A percentile compares a stretch with the other conserved stretches of the same genome.
These are phyloP conservation scores for Entelexis sorbosivorans DNA, from an alignment of 1,139 yeast species.

Conservation along the genomic window DNA sequence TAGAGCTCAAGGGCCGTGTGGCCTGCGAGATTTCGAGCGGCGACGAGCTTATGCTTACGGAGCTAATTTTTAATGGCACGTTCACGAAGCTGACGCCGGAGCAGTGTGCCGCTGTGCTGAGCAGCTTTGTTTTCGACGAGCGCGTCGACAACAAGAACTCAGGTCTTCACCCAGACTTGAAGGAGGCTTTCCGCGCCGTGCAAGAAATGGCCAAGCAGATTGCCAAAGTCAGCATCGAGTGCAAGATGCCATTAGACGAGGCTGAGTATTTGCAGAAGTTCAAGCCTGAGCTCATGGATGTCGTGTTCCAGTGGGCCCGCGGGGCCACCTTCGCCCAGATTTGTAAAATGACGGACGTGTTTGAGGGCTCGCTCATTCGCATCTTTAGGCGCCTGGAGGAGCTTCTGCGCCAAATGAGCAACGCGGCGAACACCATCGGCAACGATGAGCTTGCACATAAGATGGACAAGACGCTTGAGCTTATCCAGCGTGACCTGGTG, in stretches of 20 bases:
- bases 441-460: conserved; percentile 74
- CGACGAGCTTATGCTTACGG: conserved; percentile 49
- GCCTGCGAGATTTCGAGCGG: conserved; percentile 97
- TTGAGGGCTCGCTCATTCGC: conserved; percentile 91
- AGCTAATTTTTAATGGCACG: conserved; percentile 86
- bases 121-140: conserved; percentile 96
- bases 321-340: conserved; percentile 94
- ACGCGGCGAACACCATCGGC: conserved; percentile 89
- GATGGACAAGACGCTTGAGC: conserved; percentile 73
- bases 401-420: conserved; percentile 74
- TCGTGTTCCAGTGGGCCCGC: conserved; percentile 90
- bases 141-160: conserved; percentile 62
- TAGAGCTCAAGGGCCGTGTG: conserved; percentile 88
- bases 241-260: conserved; percentile 78
- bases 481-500: conserved; percentile 91
- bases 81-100: conserved; percentile 79
- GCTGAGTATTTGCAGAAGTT: conserved; percentile 86
- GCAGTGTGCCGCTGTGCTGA: conserved; percentile 81
- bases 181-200: conserved; percentile 77
- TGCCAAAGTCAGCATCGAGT: conserved; percentile 79
- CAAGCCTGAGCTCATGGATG: conserved; percentile 91
- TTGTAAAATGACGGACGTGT: conserved; percentile 97
- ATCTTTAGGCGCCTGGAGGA: conserved; percentile 92
- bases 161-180: conserved; percentile 75
- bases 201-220: conserved; percentile 84